A percentile compares a stretch with the other conserved stretches of the same genome.
These are phyloP conservation scores for Candida anutae DNA, from an alignment of 1,139 yeast genomes.

Conservation along the genomic window DNA sequence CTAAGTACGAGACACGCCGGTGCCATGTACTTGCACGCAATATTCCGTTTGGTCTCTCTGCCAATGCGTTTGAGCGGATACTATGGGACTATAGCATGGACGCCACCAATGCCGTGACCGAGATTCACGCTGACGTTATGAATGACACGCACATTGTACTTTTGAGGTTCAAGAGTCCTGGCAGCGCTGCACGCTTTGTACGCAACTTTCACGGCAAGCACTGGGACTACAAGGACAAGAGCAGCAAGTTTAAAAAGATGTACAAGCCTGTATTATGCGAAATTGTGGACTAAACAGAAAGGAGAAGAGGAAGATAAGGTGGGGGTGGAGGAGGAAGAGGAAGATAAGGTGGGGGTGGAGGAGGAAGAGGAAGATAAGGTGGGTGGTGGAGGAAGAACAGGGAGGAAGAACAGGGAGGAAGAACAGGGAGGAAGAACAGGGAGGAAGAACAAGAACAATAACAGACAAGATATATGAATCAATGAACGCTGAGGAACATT, in stretches of 20 bases:
- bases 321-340: too few relatives aligned
- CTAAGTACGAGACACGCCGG: neutral
- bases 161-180: slow-evolving; percentile 39
- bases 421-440: too few relatives aligned
- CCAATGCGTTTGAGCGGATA: slow-evolving; percentile 21
- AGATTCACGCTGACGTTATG: slow-evolving; percentile 20
- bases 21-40: slow-evolving; percentile 28
- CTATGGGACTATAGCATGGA: slow-evolving; percentile 36
- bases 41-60: slow-evolving; percentile 33
- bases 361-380: too few relatives aligned
- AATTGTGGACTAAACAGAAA: slow-evolving; percentile 19
- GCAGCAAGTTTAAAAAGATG: slow-evolving; percentile 20
- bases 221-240: slow-evolving; percentile 27
- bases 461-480: too few relatives aligned
- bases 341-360: too few relatives aligned
- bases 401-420: too few relatives aligned
- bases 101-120: slow-evolving; percentile 11
- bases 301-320: too few relatives aligned
- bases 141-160: slow-evolving; percentile 24
- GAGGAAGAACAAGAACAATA: too few relatives aligned
- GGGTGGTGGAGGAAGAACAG: too few relatives aligned
- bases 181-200: slow-evolving; percentile 47
- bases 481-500: too few relatives aligned
- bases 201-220: slow-evolving; percentile 46
- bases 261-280: slow-evolving; percentile 37